Conservation (phyloP, 495 filamentous ascomycete genomes). For the Umbilicaria muhlenbergii region DNA sequence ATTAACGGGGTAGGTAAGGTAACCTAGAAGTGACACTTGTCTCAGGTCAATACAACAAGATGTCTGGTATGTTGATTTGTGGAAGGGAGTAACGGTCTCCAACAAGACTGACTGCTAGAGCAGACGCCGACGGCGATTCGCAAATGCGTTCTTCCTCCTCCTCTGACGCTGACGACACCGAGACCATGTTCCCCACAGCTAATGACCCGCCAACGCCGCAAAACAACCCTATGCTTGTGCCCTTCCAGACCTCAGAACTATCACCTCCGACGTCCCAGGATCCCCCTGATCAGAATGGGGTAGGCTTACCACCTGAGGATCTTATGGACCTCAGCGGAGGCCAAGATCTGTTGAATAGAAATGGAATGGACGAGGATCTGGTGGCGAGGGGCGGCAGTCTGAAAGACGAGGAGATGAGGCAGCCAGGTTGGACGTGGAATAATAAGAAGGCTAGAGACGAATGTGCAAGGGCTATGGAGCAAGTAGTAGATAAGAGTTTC, state of each 20-base stretch:
- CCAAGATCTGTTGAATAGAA: background rate
- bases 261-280: conserved; percentile 39
- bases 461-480: conserved; percentile 32
- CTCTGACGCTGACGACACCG: conserved; percentile 21
- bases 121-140: conserved; percentile 40
- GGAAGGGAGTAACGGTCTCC: background rate
- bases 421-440: conserved; percentile 38
- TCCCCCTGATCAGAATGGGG: conserved; percentile 5
- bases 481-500: conserved; percentile 32
- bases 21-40: too few species aligned
- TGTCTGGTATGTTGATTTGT: conserved; percentile 2
- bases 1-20: too few species aligned
- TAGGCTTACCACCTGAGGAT: conserved; percentile 4
- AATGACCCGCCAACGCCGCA: conserved; percentile 20
- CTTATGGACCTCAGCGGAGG: conserved; percentile 1
- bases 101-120: background rate
- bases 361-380: background rate
- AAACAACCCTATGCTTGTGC: conserved; percentile 18
- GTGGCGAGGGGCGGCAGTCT: too few species aligned
- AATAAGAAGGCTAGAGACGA: conserved; percentile 47
- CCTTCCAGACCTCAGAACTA: conserved; percentile 23
- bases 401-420: conserved; percentile 8
- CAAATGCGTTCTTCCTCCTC: conserved; percentile 42
- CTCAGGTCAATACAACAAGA: background rate
- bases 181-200: conserved; percentile 16